Evolutionary conservation across 2,329 filamentous ascomycete species (phyloP), one percentile per base, ranked within the genome.

Genomic region (Penicillium occitanis): DNA sequence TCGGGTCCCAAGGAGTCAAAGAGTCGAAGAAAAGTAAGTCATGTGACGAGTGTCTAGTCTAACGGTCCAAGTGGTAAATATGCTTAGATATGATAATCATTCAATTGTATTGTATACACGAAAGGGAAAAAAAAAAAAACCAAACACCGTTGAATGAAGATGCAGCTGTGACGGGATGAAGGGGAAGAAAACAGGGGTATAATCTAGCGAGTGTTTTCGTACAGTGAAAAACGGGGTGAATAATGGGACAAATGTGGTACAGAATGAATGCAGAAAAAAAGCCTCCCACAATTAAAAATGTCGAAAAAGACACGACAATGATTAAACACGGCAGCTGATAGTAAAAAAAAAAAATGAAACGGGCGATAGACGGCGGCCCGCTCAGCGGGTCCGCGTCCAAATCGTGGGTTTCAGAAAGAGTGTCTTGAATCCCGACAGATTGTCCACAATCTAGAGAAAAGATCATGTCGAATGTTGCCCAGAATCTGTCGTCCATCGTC

Each of bases 391-490:
- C 62, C 53, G 25, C 50, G 33, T 64, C 37, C 40, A 33, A 58
- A 28, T 58, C 37, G 62, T 22, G n/a, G 37, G 62, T 64, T 64
- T 64, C 62, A 64, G 51, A 64, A 30, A 58, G 42, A 64, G 62
- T 63, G 61, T 42, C 37, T 63, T 46, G 14, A 22, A 44, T 60
- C 28, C 40, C 37, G 57, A 28, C 57, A 40, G 33, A 57, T 40
- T 57, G 48, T 28, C 48, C 48, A 51, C 48, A 51, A 51, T 51
- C 25, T 22, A 22, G 33, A 22, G 11, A 57, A n/a, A 37, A 40
- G 53, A 7, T 11, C 51, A 28, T 33, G 28, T n/a, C 30, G 51
- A 33, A 35, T 55, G 30, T 55, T 55, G 51, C 6, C 51, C 17
- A 11, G 17, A 35, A 55, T 44, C 57, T 44, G 57, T 60, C 33